Evolutionary conservation across 2,329 filamentous ascomycete genomes (phyloP).

Genomic region (Hyphodiscus sp.): DNA sequence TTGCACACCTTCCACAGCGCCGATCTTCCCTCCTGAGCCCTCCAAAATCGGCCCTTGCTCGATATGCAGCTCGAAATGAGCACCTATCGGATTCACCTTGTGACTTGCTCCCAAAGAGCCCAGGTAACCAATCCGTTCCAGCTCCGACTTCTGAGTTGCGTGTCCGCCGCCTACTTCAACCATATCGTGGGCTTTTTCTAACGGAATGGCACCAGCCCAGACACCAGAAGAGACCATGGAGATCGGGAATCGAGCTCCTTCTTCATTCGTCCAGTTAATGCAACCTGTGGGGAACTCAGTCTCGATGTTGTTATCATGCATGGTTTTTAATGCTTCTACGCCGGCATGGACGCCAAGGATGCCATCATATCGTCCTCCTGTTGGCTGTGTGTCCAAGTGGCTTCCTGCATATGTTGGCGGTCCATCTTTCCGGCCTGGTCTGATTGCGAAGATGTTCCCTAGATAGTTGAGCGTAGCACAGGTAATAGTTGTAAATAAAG

Average conservation of each 20-base stretch:
- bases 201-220: conserved; percentile 62
- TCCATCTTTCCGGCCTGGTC: conserved; percentile 53
- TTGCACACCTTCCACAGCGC: conserved; percentile 66
- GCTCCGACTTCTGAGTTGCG: conserved; percentile 60
- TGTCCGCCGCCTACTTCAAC: conserved; percentile 54
- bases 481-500: no score
- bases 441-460: conserved; percentile 67
- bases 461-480: no score
- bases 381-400: conserved; percentile 60
- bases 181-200: conserved; percentile 55
- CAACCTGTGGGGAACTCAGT: conserved; percentile 48
- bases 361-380: conserved; percentile 66
- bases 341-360: conserved; percentile 69
- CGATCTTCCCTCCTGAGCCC: conserved; percentile 54
- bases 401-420: conserved; percentile 64
- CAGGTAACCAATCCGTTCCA: conserved; percentile 66
- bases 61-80: conserved; percentile 80
- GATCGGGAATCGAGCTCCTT: conserved; percentile 72
- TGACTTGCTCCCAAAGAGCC: conserved; percentile 51
- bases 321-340: conserved; percentile 62
- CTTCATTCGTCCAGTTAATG: conserved; percentile 60
- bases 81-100: conserved; percentile 57
- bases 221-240: conserved; percentile 71
- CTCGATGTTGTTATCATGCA: conserved; percentile 61
- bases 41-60: conserved; percentile 77